phyloP scores from a whole-genome alignment of 805 yeast genomes.

The Candida succiphila region DNA sequence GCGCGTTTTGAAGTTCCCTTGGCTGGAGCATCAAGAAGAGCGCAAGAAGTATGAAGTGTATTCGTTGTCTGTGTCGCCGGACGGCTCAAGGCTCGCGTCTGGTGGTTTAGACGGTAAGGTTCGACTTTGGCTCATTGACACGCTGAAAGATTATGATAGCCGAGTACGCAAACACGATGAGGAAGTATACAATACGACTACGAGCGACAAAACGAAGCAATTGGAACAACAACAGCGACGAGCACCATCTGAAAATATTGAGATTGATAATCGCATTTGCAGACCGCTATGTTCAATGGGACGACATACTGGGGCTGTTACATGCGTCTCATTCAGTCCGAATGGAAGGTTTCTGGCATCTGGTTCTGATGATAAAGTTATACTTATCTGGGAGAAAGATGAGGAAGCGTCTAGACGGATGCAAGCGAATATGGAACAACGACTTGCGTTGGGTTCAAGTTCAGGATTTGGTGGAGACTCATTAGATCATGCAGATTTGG shows the following conservation, averaged over 20 bases:
- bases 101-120: slow-evolving; percentile 94
- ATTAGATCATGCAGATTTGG: slow-evolving; percentile 58
- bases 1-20: slow-evolving; percentile 61
- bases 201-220: no score
- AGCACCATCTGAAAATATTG: neutral
- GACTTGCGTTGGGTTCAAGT: slow-evolving; percentile 8
- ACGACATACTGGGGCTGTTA: slow-evolving; percentile 94
- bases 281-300: slow-evolving; percentile 83
- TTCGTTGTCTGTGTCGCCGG: slow-evolving; percentile 70
- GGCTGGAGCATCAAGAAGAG: slow-evolving; percentile 73
- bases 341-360: slow-evolving; percentile 85
- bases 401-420: slow-evolving; percentile 45
- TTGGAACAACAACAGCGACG: neutral
- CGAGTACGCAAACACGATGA: slow-evolving; percentile 8
- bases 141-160: slow-evolving; percentile 34
- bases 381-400: slow-evolving; percentile 89
- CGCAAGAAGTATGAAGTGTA: slow-evolving; percentile 76
- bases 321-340: slow-evolving; percentile 87
- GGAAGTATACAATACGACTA: no score
- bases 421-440: slow-evolving; percentile 17
- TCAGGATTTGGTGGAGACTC: slow-evolving; percentile 36
- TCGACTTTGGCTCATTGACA: slow-evolving; percentile 71
- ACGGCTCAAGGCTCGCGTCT: slow-evolving; percentile 79
- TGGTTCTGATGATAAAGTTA: slow-evolving; percentile 91
- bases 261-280: slow-evolving; percentile 22